Evolutionary conservation across 2,329 filamentous ascomycete species (phyloP).

Genomic region (Ramularia endophylla): DNA sequence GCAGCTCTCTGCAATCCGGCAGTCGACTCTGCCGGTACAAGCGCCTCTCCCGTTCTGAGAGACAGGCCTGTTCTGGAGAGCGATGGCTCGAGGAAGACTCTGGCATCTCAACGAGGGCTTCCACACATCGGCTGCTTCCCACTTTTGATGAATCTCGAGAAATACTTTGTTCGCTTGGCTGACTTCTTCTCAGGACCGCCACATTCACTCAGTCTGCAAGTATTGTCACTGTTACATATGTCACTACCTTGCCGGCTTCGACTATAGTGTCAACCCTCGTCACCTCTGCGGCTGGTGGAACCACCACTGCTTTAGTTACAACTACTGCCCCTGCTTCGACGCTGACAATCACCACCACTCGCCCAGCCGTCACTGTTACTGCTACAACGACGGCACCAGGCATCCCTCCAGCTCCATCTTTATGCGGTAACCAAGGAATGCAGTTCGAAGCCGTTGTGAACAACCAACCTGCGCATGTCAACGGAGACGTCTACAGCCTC

Average conservation of each 20-base stretch:
- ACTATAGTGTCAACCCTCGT: not conserved
- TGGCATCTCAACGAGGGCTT: no score
- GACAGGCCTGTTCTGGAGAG: no score
- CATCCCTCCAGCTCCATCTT: constrained; percentile 6
- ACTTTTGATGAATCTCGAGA: no score
- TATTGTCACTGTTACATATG: no score
- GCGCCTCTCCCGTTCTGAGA: no score
- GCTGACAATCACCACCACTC: not conserved
- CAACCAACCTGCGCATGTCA: constrained; percentile 5
- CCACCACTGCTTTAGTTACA: not conserved
- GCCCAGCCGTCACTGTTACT: not conserved
- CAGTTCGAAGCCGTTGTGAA: constrained; percentile 11
- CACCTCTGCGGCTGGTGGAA: not conserved
- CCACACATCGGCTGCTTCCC: no score
- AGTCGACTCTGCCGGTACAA: no score
- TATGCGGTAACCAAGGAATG: constrained; percentile 13
- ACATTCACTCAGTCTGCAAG: not conserved
- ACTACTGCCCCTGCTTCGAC: not conserved
- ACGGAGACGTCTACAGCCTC: constrained; percentile 4
- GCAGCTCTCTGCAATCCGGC: no score
- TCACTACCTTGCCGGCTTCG: not conserved
- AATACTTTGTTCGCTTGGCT: no score
- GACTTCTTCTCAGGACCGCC: no score
- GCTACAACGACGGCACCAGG: not conserved
- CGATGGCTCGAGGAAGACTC: no score